Percentiles rank a stretch among this genome's conserved stretches.
These are phyloP conservation scores for Lipomyces orientalis DNA, from an alignment of 805 yeast genomes.

Conservation along the genomic window DNA sequence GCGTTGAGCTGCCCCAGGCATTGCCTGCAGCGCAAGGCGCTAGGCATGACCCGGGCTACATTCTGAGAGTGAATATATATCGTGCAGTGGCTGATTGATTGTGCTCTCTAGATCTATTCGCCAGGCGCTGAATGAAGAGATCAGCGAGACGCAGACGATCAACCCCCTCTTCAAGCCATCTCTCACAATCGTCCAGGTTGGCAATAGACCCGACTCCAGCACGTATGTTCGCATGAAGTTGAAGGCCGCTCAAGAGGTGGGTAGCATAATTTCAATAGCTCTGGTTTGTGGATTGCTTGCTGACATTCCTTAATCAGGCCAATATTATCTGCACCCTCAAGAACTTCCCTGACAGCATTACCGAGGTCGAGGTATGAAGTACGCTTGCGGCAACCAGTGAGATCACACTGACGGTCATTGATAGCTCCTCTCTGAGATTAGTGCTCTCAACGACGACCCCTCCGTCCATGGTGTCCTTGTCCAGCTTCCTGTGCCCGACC, in stretches of 20 bases:
- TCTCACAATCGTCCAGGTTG: constrained; percentile 86
- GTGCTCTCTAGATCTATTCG: constrained; percentile 49
- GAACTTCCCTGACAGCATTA: constrained; percentile 65
- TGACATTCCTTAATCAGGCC: constrained; percentile 48
- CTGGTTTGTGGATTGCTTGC: no score
- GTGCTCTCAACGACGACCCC: constrained; percentile 71
- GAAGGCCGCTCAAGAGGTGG: constrained; percentile 76
- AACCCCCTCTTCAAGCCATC: constrained; percentile 69
- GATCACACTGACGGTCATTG: constrained; percentile 4
- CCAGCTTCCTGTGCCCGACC: constrained; percentile 87
- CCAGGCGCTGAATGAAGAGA: constrained; percentile 57
- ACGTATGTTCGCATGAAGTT: constrained; percentile 91
- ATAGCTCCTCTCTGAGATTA: constrained; percentile 58
- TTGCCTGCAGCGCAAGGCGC: not conserved
- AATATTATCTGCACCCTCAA: constrained; percentile 70
- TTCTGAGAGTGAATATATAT: not conserved
- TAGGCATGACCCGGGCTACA: not conserved
- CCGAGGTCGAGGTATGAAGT: constrained; percentile 59
- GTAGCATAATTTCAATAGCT: not conserved
- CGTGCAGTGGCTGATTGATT: not conserved
- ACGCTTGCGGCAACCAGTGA: not conserved
- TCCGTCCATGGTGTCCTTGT: constrained; percentile 84
- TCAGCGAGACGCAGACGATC: constrained; percentile 51
- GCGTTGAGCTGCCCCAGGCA: not conserved
- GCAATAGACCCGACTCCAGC: constrained; percentile 85